These are phyloP conservation scores for Arachnomyces sp. DNA, from an alignment of 2,329 filamentous ascomycete species.

Conservation along the genomic window DNA sequence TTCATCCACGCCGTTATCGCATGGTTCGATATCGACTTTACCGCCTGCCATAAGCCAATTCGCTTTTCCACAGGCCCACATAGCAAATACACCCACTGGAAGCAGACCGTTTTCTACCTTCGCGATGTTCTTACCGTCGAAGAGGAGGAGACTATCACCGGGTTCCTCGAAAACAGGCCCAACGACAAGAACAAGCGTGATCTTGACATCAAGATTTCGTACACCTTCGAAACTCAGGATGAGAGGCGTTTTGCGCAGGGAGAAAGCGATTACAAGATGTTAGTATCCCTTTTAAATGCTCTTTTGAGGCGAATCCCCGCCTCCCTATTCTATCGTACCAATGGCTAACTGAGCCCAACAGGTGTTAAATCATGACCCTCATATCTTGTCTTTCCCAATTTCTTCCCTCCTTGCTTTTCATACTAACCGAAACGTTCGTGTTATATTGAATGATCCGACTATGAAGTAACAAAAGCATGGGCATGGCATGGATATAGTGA, in stretches of 20 bases:
- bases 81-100: conserved; percentile 99
- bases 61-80: conserved; percentile 94
- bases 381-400: conserved; percentile 9
- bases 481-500: conserved; percentile 24
- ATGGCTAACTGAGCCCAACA: conserved; percentile 17
- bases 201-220: conserved; percentile 80
- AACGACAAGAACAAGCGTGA: conserved; percentile 93
- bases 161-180: conserved; percentile 70
- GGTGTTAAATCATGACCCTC: conserved; percentile 18
- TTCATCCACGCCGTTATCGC: conserved; percentile 94
- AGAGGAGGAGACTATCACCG: conserved; percentile 69
- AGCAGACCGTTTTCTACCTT: conserved; percentile 98
- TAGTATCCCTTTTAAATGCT: conserved; percentile 17
- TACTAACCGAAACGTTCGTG: conserved; percentile 6
- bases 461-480: too few species aligned
- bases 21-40: conserved; percentile 99
- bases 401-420: conserved; percentile 4
- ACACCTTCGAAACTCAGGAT: conserved; percentile 71
- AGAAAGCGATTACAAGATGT: conserved; percentile 68
- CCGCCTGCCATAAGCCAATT: conserved; percentile 95
- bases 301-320: too few species aligned
- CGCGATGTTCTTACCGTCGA: conserved; percentile 87
- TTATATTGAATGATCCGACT: conserved; percentile 14
- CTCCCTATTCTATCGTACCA: conserved; percentile 1
- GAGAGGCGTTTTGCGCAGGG: conserved; percentile 60